Evolutionary conservation across 2,329 filamentous ascomycete species (phyloP).

Genomic region (Tolypocladium capitatum): DNA sequence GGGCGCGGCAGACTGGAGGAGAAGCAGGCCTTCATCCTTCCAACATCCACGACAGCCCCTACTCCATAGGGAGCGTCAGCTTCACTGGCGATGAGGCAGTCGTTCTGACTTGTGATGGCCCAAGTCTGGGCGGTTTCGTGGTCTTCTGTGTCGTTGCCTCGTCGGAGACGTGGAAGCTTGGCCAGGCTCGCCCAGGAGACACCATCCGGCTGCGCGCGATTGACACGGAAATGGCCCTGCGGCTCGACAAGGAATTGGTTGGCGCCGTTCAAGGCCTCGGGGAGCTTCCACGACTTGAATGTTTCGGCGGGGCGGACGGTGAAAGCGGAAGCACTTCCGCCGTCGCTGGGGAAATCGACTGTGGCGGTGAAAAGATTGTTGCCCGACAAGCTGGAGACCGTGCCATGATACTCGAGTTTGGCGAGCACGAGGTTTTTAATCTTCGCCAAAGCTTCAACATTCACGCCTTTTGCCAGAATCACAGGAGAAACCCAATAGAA

Average conservation of each 20-base stretch:
- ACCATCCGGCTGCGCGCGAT: slow-evolving; percentile 19
- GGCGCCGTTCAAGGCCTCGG: slow-evolving; percentile 10
- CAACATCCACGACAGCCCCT: slow-evolving; percentile 27
- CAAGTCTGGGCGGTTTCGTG: slow-evolving; percentile 27
- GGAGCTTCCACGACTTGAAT: not conserved
- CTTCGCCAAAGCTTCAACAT: slow-evolving; percentile 20
- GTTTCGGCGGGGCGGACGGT: not conserved
- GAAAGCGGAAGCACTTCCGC: not conserved
- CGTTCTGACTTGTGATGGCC: slow-evolving; percentile 24
- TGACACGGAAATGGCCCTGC: slow-evolving; percentile 10
- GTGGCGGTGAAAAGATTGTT: slow-evolving; percentile 6
- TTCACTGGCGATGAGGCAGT: slow-evolving; percentile 29
- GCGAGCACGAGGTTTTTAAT: slow-evolving; percentile 14
- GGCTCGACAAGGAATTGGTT: slow-evolving; percentile 10
- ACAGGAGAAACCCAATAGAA: slow-evolving; percentile 12
- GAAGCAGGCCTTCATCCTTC: slow-evolving; percentile 26
- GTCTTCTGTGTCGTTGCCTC: slow-evolving; percentile 23
- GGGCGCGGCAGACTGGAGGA: slow-evolving; percentile 23
- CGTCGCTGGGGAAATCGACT: slow-evolving; percentile 4
- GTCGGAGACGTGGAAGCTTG: slow-evolving; percentile 28
- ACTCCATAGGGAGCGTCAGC: slow-evolving; percentile 27
- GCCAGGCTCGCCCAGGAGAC: slow-evolving; percentile 26
- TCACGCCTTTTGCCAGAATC: slow-evolving; percentile 18
- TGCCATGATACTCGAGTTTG: slow-evolving; percentile 21
- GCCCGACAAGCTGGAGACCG: slow-evolving; percentile 20